phyloP scores from a whole-genome alignment of 495 filamentous ascomycete genomes.

The Neurospora sp. region DNA sequence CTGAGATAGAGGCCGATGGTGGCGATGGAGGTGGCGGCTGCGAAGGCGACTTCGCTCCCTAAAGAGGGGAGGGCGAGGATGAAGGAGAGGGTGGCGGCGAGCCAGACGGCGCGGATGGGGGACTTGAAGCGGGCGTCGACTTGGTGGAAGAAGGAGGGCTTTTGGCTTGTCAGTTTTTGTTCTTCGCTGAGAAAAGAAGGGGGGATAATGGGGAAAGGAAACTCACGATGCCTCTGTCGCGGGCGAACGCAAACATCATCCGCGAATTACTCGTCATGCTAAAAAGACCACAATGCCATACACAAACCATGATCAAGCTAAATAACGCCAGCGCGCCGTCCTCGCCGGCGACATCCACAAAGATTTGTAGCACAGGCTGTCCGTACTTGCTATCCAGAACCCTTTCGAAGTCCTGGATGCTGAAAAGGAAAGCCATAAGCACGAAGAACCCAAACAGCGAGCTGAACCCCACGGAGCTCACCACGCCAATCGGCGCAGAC shows the following conservation, averaged over 20 bases:
- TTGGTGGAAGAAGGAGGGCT: conserved; percentile 43
- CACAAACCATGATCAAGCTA: conserved; percentile 47
- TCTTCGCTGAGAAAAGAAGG: too few relatives aligned
- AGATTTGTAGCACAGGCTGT: conserved; percentile 48
- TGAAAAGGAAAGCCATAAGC: conserved; percentile 45
- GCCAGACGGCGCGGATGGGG: conserved; percentile 49
- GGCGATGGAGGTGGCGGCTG: conserved; percentile 52
- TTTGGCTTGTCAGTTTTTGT: background rate
- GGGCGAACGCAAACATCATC: conserved; percentile 55
- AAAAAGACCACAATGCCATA: conserved; percentile 53
- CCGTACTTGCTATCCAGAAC: conserved; percentile 31
- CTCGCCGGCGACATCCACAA: conserved; percentile 45
- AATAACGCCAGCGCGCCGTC: conserved; percentile 46
- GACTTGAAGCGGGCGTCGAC: conserved; percentile 43
- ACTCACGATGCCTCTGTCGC: conserved; percentile 43
- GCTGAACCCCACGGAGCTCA: conserved; percentile 47
- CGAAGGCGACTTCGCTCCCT: conserved; percentile 49
- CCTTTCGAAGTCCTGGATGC: conserved; percentile 42
- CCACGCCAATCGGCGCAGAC: conserved; percentile 50
- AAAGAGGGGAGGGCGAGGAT: conserved; percentile 50
- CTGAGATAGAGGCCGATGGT: conserved; percentile 61
- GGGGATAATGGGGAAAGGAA: too few relatives aligned
- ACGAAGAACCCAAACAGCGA: conserved; percentile 56
- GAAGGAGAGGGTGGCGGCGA: conserved; percentile 50
- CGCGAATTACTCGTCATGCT: conserved; percentile 48